phyloP scores from a whole-genome alignment of 805 yeast genomes.

The Teunomyces panamensis region DNA sequence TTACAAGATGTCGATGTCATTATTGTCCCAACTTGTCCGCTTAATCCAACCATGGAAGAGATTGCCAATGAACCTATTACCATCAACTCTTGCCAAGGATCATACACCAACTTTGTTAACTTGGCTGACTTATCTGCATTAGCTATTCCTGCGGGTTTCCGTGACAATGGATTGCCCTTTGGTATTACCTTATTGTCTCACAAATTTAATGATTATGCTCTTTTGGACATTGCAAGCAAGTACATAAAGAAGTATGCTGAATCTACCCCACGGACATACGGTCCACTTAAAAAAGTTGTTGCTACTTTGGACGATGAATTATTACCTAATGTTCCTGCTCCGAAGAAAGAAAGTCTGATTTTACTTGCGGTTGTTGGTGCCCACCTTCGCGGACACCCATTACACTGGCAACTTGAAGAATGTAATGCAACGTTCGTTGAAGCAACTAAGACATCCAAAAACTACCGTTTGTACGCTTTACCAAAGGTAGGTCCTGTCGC shows the following conservation, averaged over 20 bases:
- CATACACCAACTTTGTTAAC: slow-evolving; percentile 97
- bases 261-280: slow-evolving; percentile 52
- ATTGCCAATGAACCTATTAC: slow-evolving; percentile 74
- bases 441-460: slow-evolving; percentile 64
- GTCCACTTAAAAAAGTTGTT: slow-evolving; percentile 41
- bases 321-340: slow-evolving; percentile 42
- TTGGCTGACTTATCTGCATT: slow-evolving; percentile 90
- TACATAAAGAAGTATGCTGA: slow-evolving; percentile 53
- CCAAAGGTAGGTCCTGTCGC: slow-evolving; percentile 78
- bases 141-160: slow-evolving; percentile 87
- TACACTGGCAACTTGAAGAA: slow-evolving; percentile 90
- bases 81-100: slow-evolving; percentile 89
- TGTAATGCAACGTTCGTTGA: slow-evolving; percentile 71
- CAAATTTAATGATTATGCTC: slow-evolving; percentile 85
- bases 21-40: slow-evolving; percentile 91
- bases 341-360: slow-evolving; percentile 42
- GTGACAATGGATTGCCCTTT: slow-evolving; percentile 79
- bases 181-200: slow-evolving; percentile 85
- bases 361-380: slow-evolving; percentile 95
- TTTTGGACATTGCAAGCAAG: slow-evolving; percentile 76
- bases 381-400: slow-evolving; percentile 81
- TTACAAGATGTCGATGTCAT: slow-evolving; percentile 68
- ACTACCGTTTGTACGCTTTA: slow-evolving; percentile 77
- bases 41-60: slow-evolving; percentile 78
- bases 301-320: slow-evolving; percentile 46